phyloP scores from a whole-genome alignment of 495 filamentous ascomycete species.

The Acidomyces sp. region DNA sequence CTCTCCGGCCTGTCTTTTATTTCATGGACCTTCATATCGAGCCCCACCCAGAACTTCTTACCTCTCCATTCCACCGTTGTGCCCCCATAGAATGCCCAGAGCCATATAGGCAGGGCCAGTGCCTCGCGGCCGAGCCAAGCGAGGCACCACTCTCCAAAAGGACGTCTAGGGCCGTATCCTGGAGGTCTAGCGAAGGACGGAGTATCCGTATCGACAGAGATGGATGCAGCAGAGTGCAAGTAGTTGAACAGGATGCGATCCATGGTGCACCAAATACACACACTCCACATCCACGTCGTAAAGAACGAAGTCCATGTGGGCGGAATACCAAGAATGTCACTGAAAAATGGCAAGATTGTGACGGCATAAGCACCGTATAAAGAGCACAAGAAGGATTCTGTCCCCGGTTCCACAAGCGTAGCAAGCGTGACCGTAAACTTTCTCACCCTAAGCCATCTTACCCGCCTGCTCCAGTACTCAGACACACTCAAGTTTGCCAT shows the following conservation, averaged over 20 bases:
- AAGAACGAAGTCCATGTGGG: conserved; percentile 58
- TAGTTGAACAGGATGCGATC: conserved; percentile 63
- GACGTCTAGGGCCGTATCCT: conserved; percentile 16
- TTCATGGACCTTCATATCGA: conserved; percentile 66
- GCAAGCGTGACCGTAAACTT: conserved; percentile 88
- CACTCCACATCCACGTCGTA: conserved; percentile 49
- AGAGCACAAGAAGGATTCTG: conserved; percentile 76
- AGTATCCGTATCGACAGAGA: conserved; percentile 61
- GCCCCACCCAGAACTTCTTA: conserved; percentile 63
- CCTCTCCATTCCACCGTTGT: conserved; percentile 79
- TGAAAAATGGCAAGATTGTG: conserved; percentile 56
- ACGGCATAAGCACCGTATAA: conserved; percentile 65
- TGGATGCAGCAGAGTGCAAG: conserved; percentile 54
- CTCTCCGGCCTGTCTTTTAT: no score
- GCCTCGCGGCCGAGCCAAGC: conserved; percentile 80
- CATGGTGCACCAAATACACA: conserved; percentile 55
- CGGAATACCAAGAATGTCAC: conserved; percentile 40
- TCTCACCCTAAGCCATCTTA: conserved; percentile 82
- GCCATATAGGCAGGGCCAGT: conserved; percentile 77
- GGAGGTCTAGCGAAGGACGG: conserved; percentile 54
- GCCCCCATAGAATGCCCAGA: conserved; percentile 69
- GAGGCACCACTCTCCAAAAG: conserved; percentile 56
- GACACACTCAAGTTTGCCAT: conserved; percentile 65
- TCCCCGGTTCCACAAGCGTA: conserved; percentile 87
- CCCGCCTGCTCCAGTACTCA: conserved; percentile 69